A percentile compares a stretch with the other conserved stretches of the same genome.
phyloP scores from a whole-genome alignment of 2,329 filamentous ascomycete species.

The Cladorrhinum sp. region DNA sequence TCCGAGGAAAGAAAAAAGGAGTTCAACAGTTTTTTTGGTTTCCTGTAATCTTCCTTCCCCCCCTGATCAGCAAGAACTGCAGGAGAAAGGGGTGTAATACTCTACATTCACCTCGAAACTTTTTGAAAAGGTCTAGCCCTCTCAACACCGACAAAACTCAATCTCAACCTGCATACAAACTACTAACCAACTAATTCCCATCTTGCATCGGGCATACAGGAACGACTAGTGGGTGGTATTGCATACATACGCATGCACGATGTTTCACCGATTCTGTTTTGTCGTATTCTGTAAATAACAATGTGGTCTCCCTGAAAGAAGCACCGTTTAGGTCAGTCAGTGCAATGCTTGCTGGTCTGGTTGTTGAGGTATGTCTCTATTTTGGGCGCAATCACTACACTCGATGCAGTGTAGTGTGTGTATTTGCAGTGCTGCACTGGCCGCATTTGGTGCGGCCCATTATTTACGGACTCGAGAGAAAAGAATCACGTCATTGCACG shows the following conservation, averaged over 20 bases:
- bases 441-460: not conserved
- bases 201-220: not conserved
- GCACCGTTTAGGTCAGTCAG: not conserved
- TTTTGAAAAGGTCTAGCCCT: not conserved
- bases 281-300: no score
- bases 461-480: not conserved
- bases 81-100: not conserved
- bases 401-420: no score
- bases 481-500: not conserved
- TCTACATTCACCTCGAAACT: no score
- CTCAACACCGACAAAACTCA: not conserved
- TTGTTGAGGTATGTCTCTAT: not conserved
- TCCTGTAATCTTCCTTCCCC: no score
- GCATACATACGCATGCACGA: not conserved
- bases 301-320: no score
- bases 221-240: not conserved
- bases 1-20: not conserved
- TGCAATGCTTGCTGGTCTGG: not conserved
- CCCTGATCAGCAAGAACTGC: not conserved
- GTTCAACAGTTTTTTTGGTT: not conserved
- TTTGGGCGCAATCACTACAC: not conserved
- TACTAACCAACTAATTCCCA: not conserved
- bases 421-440: no score
- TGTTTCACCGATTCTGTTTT: not conserved
- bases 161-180: not conserved